phyloP scores from a whole-genome alignment of 345 rosid genomes.

The Linum lewisii region DNA sequence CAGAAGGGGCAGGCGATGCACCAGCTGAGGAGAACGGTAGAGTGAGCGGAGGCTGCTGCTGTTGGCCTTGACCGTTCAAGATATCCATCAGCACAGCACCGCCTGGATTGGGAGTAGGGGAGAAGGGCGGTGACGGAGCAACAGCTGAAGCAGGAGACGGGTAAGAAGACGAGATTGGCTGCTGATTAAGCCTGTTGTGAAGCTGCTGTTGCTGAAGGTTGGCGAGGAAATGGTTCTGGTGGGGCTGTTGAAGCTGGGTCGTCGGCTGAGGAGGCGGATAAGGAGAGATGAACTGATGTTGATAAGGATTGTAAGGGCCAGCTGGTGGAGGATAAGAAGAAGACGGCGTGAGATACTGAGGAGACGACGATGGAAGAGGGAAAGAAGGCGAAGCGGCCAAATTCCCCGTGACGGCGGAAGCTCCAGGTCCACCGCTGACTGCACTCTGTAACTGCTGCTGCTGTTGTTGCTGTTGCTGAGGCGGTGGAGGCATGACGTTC shows the following conservation, averaged over 20 bases:
- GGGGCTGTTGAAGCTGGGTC: constrained; percentile 29
- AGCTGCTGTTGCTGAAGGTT: constrained; percentile 14
- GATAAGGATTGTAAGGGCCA: constrained; percentile 29
- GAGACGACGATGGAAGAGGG: background rate
- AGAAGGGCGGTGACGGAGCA: constrained; percentile 11
- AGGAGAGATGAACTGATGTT: constrained; percentile 34
- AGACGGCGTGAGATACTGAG: constrained; percentile 26
- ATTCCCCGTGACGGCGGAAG: background rate
- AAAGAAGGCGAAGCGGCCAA: constrained; percentile 21
- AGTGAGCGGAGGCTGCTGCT: constrained; percentile 17
- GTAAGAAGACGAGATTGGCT: constrained; percentile 30
- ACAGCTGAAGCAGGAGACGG: constrained; percentile 20
- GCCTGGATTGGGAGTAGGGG: constrained; percentile 9
- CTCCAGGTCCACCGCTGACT: background rate
- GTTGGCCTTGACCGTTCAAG: constrained; percentile 24
- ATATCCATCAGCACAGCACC: constrained; percentile 72
- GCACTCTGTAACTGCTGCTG: background rate
- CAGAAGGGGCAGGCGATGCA: constrained; percentile 7
- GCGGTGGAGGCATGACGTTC: constrained; percentile 5
- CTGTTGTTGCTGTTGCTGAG: constrained; percentile 13
- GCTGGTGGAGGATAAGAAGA: constrained; percentile 59
- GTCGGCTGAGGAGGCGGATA: constrained; percentile 25
- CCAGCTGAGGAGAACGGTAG: constrained; percentile 5
- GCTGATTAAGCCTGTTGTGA: constrained; percentile 1
- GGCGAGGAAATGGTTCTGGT: constrained; percentile 13